Conservation (phyloP, 148 eudicot genomes). For the Rhododendron molle region DNA sequence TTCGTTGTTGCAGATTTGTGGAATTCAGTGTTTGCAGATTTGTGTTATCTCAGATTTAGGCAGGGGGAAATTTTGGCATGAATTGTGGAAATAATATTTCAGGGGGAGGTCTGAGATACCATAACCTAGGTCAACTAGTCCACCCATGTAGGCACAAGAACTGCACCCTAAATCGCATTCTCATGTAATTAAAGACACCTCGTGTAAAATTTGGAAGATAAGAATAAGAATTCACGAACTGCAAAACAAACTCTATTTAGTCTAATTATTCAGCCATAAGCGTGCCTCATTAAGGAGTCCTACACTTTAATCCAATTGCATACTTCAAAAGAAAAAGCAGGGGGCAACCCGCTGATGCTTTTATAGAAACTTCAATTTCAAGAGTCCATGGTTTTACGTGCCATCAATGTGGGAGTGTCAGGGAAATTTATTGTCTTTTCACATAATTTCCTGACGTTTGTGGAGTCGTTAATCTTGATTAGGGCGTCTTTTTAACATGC, state of each 20-base stretch:
- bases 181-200: not conserved
- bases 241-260: not conserved
- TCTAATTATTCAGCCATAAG: not conserved
- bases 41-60: not conserved
- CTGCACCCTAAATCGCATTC: not conserved
- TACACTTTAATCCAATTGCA: not conserved
- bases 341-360: not conserved
- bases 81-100: not conserved
- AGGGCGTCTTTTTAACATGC: not conserved
- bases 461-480: not conserved
- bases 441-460: not conserved
- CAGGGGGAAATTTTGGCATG: not conserved
- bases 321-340: not conserved
- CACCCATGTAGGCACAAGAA: not conserved
- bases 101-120: not conserved
- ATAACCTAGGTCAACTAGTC: not conserved
- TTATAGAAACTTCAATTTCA: not conserved
- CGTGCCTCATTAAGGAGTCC: not conserved
- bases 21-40: not conserved
- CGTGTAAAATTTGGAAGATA: not conserved
- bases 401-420: not conserved
- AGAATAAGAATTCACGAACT: not conserved
- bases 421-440: not conserved
- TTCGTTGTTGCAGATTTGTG: not conserved
- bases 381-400: not conserved